phyloP scores from a whole-genome alignment of 768 basidiomycete genomes.

The Rhodotorula sphaerocarpa region DNA sequence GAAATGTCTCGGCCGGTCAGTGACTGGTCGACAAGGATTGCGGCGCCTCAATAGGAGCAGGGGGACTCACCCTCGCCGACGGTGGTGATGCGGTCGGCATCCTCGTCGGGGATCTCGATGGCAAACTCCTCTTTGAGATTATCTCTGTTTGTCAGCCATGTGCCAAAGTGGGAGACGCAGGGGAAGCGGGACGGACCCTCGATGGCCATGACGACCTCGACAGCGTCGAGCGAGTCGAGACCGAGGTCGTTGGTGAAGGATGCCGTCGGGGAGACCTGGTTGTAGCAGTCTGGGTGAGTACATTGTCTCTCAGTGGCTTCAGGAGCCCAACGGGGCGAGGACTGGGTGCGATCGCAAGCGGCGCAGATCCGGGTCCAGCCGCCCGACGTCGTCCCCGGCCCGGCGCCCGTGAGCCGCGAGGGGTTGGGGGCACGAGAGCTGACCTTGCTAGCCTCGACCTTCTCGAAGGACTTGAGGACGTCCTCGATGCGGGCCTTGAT shows the following conservation, averaged over 20 bases:
- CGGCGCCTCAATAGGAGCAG: slow-evolving; percentile 19
- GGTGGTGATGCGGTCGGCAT: slow-evolving; percentile 88
- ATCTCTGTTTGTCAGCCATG: background rate
- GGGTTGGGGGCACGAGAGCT: no score
- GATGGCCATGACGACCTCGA: slow-evolving; percentile 98
- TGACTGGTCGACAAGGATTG: no score
- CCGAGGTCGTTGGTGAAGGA: slow-evolving; percentile 75
- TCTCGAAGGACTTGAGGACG: slow-evolving; percentile 79
- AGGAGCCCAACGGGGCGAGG: background rate
- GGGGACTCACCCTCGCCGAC: slow-evolving; percentile 69
- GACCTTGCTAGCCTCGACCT: slow-evolving; percentile 69
- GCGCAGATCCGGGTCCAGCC: no score
- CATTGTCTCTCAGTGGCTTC: background rate
- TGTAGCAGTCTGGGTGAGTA: background rate
- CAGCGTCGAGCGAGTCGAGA: slow-evolving; percentile 89
- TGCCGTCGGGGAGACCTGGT: slow-evolving; percentile 61
- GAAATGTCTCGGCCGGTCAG: no score
- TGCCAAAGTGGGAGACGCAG: background rate
- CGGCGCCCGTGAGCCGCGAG: no score
- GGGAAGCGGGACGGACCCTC: slow-evolving; percentile 62
- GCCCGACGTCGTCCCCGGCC: no score
- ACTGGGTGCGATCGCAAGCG: no score
- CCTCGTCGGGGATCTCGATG: slow-evolving; percentile 94
- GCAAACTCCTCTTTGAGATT: slow-evolving; percentile 65
- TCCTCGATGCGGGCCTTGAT: slow-evolving; percentile 71